Base-by-base conservation (phyloP, 202 grass and related monocot genomes). In the Dendrocalamus latiflorus region DNA sequence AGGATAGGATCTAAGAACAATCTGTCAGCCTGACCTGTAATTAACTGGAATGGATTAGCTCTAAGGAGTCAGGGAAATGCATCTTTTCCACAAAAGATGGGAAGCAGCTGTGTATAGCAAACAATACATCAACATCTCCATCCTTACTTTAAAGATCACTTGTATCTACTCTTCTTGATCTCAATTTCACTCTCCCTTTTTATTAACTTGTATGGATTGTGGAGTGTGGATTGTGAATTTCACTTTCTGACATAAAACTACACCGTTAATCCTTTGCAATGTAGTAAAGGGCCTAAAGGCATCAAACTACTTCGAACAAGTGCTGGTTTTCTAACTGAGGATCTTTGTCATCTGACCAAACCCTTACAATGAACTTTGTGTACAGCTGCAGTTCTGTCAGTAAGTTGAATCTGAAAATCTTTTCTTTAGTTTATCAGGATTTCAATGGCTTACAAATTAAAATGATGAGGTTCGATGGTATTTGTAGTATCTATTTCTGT, bases 31-130 rank as follows among this genome's bases (percentile, higher is more conserved):
- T 88, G 77, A 57, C 79, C 62, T 91, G 89, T 97, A 91, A 90
- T 90, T 94, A 91, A 74, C 81, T 75, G 72, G 74, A 80, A 77
- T 51, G 73, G 74, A 57, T 42, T 74, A 60, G 45, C 30, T 54
- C 66, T 24, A 43, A 84, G 74, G 64, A 39, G 28, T 80, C 55
- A 76, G 54, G 83, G 61, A 71, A 72, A 53, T 84, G 71, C 56
- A 60, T 82, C 54, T 58, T 81, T 83, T 44, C 60, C 51, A 12
- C 3, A 34, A 39, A 85, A 75, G 72, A 65, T 81, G 75, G 42
- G 8, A 80, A 78, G 63, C 89, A 73, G 81, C 58, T 77, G 58
- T 91, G 72, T 91, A 91, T 85, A 91, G 85, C 70, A 77, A 88
- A 88, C 57, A 28, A 54, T 48, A 75, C 56, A 76, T 80, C 17